Conservation (phyloP, 176 grass and related monocot species). For the Zea mays region DNA sequence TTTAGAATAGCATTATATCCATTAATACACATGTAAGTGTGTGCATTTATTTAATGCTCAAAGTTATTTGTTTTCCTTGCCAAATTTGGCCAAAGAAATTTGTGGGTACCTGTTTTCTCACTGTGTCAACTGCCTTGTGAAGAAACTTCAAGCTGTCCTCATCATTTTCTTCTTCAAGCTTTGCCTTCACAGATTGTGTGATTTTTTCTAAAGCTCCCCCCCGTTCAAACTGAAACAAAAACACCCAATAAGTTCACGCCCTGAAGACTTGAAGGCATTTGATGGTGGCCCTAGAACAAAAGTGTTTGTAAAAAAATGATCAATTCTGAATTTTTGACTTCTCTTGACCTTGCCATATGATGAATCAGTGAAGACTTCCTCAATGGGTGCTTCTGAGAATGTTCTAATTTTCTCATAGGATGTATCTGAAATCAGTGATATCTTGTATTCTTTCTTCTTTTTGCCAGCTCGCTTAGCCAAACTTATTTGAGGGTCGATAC, state of each 20-base stretch:
- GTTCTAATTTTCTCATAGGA: constrained; percentile 87
- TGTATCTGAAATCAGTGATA: constrained; percentile 87
- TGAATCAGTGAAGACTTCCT: constrained; percentile 96
- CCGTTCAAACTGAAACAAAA: constrained; percentile 72
- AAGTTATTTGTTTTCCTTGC: neutral
- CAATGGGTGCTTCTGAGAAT: constrained; percentile 80
- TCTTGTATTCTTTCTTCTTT: constrained; percentile 84
- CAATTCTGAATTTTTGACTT: constrained; percentile 4
- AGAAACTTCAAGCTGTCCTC: constrained; percentile 91
- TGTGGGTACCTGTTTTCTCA: constrained; percentile 80
- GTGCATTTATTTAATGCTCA: neutral
- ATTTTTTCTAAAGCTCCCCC: constrained; percentile 92
- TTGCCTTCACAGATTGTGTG: constrained; percentile 67
- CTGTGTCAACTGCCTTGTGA: constrained; percentile 76
- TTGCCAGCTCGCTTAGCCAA: constrained; percentile 87
- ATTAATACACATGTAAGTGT: constrained; percentile 5
- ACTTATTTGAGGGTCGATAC: constrained; percentile 93
- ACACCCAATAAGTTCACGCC: constrained; percentile 35
- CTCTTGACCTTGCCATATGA: constrained; percentile 75
- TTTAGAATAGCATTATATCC: neutral
- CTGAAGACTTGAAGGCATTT: neutral
- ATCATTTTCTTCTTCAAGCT: constrained; percentile 92
- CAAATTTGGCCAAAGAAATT: neutral
- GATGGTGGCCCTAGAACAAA: constrained; percentile 11
- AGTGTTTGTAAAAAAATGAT: neutral